Conservation (phyloP, 2,329 filamentous ascomycete genomes). For the Phymatotrichopsis omnivora region DNA sequence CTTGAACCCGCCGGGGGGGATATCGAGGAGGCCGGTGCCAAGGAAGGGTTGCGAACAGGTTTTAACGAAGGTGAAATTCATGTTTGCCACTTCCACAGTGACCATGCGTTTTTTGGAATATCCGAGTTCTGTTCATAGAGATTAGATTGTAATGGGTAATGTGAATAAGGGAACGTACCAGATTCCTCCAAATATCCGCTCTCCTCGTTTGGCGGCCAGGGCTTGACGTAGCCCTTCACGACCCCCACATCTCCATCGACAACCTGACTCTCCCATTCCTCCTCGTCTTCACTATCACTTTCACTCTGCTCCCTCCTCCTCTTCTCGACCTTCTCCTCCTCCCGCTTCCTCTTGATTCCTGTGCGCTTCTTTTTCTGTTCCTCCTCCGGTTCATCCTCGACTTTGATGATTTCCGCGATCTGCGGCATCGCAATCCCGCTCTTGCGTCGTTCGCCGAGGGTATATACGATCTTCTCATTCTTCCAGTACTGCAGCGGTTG, state of each 20-base stretch:
- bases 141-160: constrained; percentile 9
- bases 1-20: constrained; percentile 75
- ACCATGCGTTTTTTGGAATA: constrained; percentile 49
- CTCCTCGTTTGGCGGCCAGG: constrained; percentile 4
- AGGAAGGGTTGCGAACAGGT: constrained; percentile 76
- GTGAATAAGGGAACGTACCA: constrained; percentile 29
- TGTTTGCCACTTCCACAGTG: constrained; percentile 49
- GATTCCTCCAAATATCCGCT: constrained; percentile 20
- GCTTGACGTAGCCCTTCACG: constrained; percentile 26
- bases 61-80: constrained; percentile 80
- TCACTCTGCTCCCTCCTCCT: constrained; percentile 25
- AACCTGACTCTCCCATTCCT: constrained; percentile 33
- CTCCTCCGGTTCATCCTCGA: constrained; percentile 20
- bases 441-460: constrained; percentile 44
- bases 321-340: constrained; percentile 13
- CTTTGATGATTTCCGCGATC: constrained; percentile 40
- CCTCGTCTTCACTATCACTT: constrained; percentile 34
- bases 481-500: constrained; percentile 77
- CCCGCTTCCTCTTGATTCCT: too few species aligned
- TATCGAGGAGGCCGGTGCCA: constrained; percentile 78
- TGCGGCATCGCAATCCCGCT: constrained; percentile 45
- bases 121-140: constrained; percentile 45
- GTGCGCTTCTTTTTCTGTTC: constrained; percentile 12
- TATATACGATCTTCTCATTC: constrained; percentile 66
- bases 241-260: constrained; percentile 18